A percentile compares a stretch with the other conserved stretches of the same genome.
Conservation (phyloP, 2,329 filamentous ascomycete species). For the Xylariaceae sp. region DNA sequence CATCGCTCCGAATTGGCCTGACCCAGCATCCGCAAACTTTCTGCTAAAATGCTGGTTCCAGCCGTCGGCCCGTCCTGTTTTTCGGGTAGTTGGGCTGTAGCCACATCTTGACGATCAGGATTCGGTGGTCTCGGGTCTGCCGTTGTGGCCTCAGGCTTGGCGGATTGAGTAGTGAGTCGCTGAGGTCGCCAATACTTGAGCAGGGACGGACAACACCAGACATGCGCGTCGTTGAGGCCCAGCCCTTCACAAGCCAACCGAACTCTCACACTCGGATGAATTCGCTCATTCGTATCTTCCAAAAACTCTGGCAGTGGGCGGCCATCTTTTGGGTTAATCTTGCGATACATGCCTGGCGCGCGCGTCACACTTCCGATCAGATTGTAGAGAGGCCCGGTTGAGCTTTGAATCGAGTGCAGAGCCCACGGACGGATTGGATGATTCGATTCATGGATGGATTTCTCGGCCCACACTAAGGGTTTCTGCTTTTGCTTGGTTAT, state of each 20-base stretch:
- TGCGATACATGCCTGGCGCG: constrained; percentile 45
- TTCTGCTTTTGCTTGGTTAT: constrained; percentile 10
- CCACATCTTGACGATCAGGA: constrained; percentile 21
- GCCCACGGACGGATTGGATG: constrained; percentile 45
- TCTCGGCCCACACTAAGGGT: constrained; percentile 39
- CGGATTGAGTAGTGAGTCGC: constrained; percentile 30
- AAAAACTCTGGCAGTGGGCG: constrained; percentile 37
- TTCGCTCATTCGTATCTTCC: constrained; percentile 49
- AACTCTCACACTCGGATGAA: constrained; percentile 51
- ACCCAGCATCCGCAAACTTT: constrained; percentile 6
- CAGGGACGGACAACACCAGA: constrained; percentile 45
- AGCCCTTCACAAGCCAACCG: constrained; percentile 47
- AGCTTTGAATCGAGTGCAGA: constrained; percentile 41
- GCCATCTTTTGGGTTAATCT: constrained; percentile 39
- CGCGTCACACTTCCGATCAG: constrained; percentile 40
- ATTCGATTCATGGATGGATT: constrained; percentile 44
- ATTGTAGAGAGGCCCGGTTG: constrained; percentile 38
- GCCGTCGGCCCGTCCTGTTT: not conserved
- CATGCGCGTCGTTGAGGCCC: constrained; percentile 42
- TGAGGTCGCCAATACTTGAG: constrained; percentile 40
- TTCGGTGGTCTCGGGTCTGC: constrained; percentile 20
- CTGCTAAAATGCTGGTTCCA: not conserved
- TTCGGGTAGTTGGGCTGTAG: not conserved
- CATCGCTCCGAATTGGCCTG: constrained; percentile 36
- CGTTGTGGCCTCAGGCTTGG: constrained; percentile 34